Evolutionary conservation across 306 rosid genomes (phyloP).

Genomic region (Inga laurina): DNA sequence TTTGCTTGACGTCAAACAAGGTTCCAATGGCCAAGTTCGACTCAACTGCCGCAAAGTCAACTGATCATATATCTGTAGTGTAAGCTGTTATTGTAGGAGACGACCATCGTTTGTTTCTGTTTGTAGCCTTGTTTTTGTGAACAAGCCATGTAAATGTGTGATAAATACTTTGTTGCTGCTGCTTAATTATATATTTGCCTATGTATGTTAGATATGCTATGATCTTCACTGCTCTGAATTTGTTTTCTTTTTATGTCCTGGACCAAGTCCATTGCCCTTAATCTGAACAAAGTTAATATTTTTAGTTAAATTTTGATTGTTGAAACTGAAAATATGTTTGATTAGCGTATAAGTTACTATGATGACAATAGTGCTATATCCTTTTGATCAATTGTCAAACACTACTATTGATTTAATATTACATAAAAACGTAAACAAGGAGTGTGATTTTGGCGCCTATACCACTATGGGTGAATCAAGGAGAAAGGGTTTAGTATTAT

Average conservation of each 20-base stretch:
- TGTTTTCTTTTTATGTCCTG: no score
- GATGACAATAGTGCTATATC: neutral
- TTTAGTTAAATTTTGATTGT: neutral
- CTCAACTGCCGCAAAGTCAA: slow-evolving; percentile 63
- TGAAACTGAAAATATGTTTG: neutral
- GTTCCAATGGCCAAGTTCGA: slow-evolving; percentile 65
- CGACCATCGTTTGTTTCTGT: neutral
- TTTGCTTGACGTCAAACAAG: slow-evolving; percentile 59
- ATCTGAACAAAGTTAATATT: neutral
- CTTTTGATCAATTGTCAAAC: neutral
- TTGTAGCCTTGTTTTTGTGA: neutral
- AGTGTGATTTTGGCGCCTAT: no score
- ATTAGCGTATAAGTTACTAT: neutral
- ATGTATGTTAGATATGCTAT: neutral
- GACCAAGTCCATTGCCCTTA: neutral
- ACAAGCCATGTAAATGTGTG: neutral
- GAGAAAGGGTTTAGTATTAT: no score
- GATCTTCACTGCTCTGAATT: neutral
- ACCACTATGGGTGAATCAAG: no score
- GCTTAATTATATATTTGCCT: neutral
- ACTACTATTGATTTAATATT: no score
- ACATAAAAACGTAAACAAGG: no score
- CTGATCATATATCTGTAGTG: slow-evolving; percentile 4
- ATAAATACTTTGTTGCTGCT: neutral
- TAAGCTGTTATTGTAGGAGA: neutral